Conservation (phyloP, 2,329 filamentous ascomycete genomes). For the Sporothrix inflata region DNA sequence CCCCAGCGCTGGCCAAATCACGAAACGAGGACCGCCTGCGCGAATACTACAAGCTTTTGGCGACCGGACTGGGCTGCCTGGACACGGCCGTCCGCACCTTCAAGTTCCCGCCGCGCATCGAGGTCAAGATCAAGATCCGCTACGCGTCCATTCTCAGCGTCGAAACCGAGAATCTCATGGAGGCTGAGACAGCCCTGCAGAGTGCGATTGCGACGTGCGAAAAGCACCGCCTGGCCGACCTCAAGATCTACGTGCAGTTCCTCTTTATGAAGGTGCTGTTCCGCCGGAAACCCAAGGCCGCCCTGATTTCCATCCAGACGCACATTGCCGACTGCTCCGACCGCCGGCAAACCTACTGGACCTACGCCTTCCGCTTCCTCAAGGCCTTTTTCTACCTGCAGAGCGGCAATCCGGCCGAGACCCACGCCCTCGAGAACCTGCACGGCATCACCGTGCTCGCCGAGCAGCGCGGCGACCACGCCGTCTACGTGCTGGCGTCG, state of each 20-base stretch:
- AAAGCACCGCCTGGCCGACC: slow-evolving; percentile 64
- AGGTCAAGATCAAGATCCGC: slow-evolving; percentile 69
- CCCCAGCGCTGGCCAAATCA: slow-evolving; percentile 52
- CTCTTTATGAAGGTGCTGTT: slow-evolving; percentile 71
- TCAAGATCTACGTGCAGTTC: slow-evolving; percentile 79
- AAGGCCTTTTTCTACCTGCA: slow-evolving; percentile 71
- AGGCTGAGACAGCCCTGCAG: slow-evolving; percentile 71
- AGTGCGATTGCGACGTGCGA: slow-evolving; percentile 73
- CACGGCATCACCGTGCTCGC: slow-evolving; percentile 64
- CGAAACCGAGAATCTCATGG: slow-evolving; percentile 75
- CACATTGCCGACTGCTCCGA: slow-evolving; percentile 70
- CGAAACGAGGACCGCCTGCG: slow-evolving; percentile 57
- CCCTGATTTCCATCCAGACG: slow-evolving; percentile 71
- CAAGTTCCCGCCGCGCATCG: slow-evolving; percentile 64
- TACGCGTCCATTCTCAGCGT: slow-evolving; percentile 73
- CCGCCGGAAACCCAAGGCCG: slow-evolving; percentile 71
- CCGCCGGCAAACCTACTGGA: slow-evolving; percentile 71
- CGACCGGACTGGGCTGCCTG: slow-evolving; percentile 72
- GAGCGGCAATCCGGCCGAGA: slow-evolving; percentile 62
- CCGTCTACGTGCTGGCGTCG: slow-evolving; percentile 67
- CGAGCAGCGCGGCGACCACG: slow-evolving; percentile 61
- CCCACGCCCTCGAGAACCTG: slow-evolving; percentile 69
- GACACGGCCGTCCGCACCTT: slow-evolving; percentile 68
- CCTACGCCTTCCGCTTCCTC: slow-evolving; percentile 75
- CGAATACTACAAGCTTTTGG: slow-evolving; percentile 73